Evolutionary conservation across 169 alveolate species (phyloP), one percentile per base, ranked within the genome.

Genomic region (Cryptosporidium viatorum): DNA sequence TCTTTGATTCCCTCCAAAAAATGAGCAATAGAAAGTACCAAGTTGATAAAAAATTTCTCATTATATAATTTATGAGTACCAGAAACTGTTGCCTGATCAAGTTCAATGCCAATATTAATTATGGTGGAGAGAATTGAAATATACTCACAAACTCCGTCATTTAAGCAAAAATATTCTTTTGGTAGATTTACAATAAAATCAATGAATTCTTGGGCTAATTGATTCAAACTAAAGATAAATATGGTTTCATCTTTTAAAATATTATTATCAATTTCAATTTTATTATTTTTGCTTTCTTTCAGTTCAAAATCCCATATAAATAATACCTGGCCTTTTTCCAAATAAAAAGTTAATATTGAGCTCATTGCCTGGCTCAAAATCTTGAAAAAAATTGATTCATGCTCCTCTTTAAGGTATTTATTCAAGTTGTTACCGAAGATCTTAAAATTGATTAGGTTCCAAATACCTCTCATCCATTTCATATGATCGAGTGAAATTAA

Each of bases 221-320:
- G 43, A 50, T 70, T 67, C 2, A 70, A 26, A n/a, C 29, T 70
- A 6, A 45, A 23, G 16, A 70, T 70, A 26, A 14, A 23, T 23
- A 70, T 45, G 48, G 51, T 48, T 50, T 48, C 58, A 21, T 51
- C 29, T 26, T 33, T 26, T 9, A 50, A 29, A 26, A 37, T 37
- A 7, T 70, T 43, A 26, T 48, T 70, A 50, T 70, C 67, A 21
- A 70, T 5, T 23, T 70, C 58, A 48, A 70, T 21, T 2, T 26
- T 10, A 55, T 0, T 55, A 23, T n/a, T 23, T 14, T n/a, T 21
- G 21, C 10, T 12, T 39, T 41, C 45, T 23, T 69, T 69, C 31
- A 70, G 62, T 35, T 73, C 86, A 73, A 18, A 26, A 3, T 39
- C 59, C 86, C 86, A 73, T 18, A 73, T 18, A 58, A 73, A 73